Conservation (phyloP, 179 eudicot species). For the Kewa caespitosa region DNA sequence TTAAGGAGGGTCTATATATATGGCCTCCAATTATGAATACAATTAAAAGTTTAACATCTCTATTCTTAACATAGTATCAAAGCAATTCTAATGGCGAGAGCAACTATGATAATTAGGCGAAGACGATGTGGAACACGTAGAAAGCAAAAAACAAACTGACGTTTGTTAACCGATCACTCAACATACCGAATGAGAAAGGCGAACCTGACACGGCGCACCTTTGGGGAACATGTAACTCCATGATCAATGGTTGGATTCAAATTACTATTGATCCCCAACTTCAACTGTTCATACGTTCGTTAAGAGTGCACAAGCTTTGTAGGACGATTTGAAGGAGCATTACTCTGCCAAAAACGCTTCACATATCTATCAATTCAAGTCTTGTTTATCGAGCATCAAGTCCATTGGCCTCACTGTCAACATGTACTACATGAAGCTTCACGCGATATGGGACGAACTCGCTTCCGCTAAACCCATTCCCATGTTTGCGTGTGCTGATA, state of each 20-base stretch:
- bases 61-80: too few relatives aligned
- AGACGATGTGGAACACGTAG: neutral
- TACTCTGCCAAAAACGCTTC: neutral
- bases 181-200: neutral
- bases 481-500: neutral
- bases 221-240: neutral
- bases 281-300: neutral
- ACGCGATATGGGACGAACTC: neutral
- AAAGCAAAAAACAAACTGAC: neutral
- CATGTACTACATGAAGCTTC: too few relatives aligned
- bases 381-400: neutral
- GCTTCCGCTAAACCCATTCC: neutral
- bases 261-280: neutral
- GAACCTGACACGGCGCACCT: neutral
- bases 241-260: neutral
- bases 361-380: neutral
- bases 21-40: too few relatives aligned
- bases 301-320: neutral
- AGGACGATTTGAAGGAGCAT: neutral
- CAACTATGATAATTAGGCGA: neutral
- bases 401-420: neutral
- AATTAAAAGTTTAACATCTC: too few relatives aligned
- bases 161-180: neutral
- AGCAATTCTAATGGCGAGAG: too few relatives aligned
- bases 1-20: too few relatives aligned